Percentiles rank a stretch among this genome's conserved stretches.
Evolutionary conservation across 805 yeast genomes (phyloP).

Genomic region (Sugiyamaella floridensis): DNA sequence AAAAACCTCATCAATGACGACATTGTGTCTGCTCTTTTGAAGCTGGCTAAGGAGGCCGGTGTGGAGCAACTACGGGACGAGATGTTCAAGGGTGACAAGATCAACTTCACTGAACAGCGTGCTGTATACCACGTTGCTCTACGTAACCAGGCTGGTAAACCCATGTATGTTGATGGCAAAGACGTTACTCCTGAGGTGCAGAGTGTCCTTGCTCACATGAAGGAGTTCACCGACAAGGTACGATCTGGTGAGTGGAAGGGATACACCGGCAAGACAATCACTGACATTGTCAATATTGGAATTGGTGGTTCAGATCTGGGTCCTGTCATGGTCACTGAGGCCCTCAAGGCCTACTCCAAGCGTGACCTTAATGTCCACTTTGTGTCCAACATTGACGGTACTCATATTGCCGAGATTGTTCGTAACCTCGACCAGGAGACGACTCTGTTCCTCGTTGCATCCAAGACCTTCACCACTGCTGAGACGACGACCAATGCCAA

Average conservation of each 20-base stretch:
- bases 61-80: slow-evolving; percentile 82
- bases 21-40: slow-evolving; percentile 56
- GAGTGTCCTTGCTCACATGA: slow-evolving; percentile 88
- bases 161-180: slow-evolving; percentile 82
- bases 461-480: slow-evolving; percentile 98
- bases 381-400: slow-evolving; percentile 98
- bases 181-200: slow-evolving; percentile 91
- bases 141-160: slow-evolving; percentile 82
- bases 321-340: slow-evolving; percentile 99
- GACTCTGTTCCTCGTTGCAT: slow-evolving; percentile 78
- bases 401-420: slow-evolving; percentile 88
- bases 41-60: slow-evolving; percentile 83
- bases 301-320: slow-evolving; percentile 99
- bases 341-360: slow-evolving; percentile 82
- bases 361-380: slow-evolving; percentile 71
- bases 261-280: slow-evolving; percentile 88
- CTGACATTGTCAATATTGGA: slow-evolving; percentile 94
- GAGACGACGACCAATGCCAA: slow-evolving; percentile 96
- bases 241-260: slow-evolving; percentile 96
- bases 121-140: slow-evolving; percentile 97
- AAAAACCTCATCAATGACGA: slow-evolving; percentile 90
- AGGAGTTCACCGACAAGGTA: slow-evolving; percentile 83
- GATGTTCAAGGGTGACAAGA: slow-evolving; percentile 88
- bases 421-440: slow-evolving; percentile 79
- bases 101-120: slow-evolving; percentile 85